Conservation (phyloP, 306 rosid species). For the Acacia melanoxylon region DNA sequence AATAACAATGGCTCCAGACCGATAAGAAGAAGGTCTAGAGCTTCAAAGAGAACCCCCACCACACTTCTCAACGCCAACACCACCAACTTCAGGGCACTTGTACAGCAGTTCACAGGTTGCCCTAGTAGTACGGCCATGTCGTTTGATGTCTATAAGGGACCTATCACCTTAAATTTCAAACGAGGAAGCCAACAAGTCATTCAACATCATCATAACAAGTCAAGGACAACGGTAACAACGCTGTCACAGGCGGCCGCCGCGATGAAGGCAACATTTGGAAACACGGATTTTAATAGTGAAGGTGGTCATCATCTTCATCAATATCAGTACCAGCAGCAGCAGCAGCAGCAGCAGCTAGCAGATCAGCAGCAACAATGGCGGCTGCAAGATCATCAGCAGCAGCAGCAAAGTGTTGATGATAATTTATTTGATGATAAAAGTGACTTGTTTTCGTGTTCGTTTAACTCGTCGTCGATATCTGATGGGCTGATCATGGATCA, state of each 20-base stretch:
- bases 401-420: background rate
- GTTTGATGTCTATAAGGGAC: conserved; percentile 54
- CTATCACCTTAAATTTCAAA: conserved; percentile 60
- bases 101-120: conserved; percentile 74
- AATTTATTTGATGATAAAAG: background rate
- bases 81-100: conserved; percentile 61
- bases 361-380: background rate
- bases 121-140: conserved; percentile 35
- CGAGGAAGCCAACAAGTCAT: background rate
- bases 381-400: background rate
- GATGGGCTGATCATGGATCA: background rate
- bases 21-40: conserved; percentile 49
- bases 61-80: conserved; percentile 73
- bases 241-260: background rate
- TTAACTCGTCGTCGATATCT: background rate
- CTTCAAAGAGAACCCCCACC: conserved; percentile 64
- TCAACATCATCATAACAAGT: background rate
- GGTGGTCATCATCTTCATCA: background rate
- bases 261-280: background rate
- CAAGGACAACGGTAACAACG: background rate
- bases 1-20: conserved; percentile 30
- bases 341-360: background rate
- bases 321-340: background rate
- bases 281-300: background rate
- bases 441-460: background rate